Evolutionary conservation across 164 flowering plant species (phyloP).

Genomic region (Chimonanthus praecox): DNA sequence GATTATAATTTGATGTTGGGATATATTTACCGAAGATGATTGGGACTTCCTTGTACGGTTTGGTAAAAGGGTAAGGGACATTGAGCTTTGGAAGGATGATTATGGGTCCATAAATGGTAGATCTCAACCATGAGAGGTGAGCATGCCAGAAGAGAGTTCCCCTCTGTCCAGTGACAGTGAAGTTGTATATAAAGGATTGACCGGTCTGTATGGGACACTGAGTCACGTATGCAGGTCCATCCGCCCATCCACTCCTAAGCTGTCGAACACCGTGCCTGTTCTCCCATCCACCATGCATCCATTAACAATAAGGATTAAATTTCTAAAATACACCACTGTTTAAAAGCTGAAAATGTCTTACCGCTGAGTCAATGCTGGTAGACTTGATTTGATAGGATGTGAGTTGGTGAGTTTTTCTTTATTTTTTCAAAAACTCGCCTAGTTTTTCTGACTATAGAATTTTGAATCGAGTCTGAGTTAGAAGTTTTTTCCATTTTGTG

Average conservation of each 20-base stretch:
- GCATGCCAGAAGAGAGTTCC: constrained; percentile 59
- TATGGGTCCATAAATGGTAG: constrained; percentile 52
- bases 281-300: not conserved
- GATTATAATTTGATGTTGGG: too few relatives aligned
- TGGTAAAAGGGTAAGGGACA: constrained; percentile 42
- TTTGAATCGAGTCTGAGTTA: too few relatives aligned
- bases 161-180: constrained; percentile 50
- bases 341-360: too few relatives aligned
- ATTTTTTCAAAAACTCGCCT: too few relatives aligned
- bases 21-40: constrained; percentile 39
- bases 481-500: too few relatives aligned
- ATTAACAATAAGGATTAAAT: not conserved
- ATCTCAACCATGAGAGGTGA: constrained; percentile 56
- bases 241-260: constrained; percentile 50
- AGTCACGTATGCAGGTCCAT: constrained; percentile 14
- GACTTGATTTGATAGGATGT: too few relatives aligned
- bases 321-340: too few relatives aligned
- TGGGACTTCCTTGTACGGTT: constrained; percentile 54
- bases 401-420: too few relatives aligned
- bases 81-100: constrained; percentile 47
- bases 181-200: constrained; percentile 49
- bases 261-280: constrained; percentile 62
- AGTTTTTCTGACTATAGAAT: too few relatives aligned
- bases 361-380: too few relatives aligned
- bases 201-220: constrained; percentile 66